Conservation (phyloP, 2,329 filamentous ascomycete species). For the Fusarium goolgardi region DNA sequence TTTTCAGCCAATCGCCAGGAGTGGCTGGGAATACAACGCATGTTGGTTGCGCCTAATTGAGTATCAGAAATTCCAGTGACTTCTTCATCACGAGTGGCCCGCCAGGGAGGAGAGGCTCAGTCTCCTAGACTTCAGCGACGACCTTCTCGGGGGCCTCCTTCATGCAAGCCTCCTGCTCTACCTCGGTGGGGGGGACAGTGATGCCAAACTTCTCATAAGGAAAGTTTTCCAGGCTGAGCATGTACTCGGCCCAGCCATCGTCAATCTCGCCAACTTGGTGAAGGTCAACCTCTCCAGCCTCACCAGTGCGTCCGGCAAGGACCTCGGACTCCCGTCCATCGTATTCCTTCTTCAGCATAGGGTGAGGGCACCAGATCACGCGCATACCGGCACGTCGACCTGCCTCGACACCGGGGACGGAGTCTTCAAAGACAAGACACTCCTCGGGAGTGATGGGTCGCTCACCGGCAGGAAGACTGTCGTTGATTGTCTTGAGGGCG, state of each 20-base stretch:
- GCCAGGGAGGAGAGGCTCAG: slow-evolving; percentile 13
- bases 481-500: slow-evolving; percentile 86
- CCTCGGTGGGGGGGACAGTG: slow-evolving; percentile 56
- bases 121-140: slow-evolving; percentile 32
- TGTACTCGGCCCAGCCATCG: slow-evolving; percentile 72
- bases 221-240: slow-evolving; percentile 63
- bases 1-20: slow-evolving; percentile 3
- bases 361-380: slow-evolving; percentile 91
- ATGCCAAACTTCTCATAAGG: slow-evolving; percentile 71
- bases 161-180: slow-evolving; percentile 59
- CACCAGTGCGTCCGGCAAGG: slow-evolving; percentile 82
- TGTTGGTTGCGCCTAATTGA: slow-evolving; percentile 1
- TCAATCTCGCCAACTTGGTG: slow-evolving; percentile 67
- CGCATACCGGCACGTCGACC: slow-evolving; percentile 94
- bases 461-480: slow-evolving; percentile 71
- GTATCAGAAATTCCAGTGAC: background rate
- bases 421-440: slow-evolving; percentile 96
- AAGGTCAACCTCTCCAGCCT: slow-evolving; percentile 67
- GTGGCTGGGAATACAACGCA: slow-evolving; percentile 7
- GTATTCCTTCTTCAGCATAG: slow-evolving; percentile 80
- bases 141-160: slow-evolving; percentile 44
- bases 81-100: slow-evolving; percentile 8
- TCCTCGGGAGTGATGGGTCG: slow-evolving; percentile 80
- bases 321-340: slow-evolving; percentile 81
- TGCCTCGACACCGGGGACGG: slow-evolving; percentile 90